These are phyloP conservation scores for Diaporthe batatas DNA, from an alignment of 2,329 filamentous ascomycete genomes.

Conservation along the genomic window DNA sequence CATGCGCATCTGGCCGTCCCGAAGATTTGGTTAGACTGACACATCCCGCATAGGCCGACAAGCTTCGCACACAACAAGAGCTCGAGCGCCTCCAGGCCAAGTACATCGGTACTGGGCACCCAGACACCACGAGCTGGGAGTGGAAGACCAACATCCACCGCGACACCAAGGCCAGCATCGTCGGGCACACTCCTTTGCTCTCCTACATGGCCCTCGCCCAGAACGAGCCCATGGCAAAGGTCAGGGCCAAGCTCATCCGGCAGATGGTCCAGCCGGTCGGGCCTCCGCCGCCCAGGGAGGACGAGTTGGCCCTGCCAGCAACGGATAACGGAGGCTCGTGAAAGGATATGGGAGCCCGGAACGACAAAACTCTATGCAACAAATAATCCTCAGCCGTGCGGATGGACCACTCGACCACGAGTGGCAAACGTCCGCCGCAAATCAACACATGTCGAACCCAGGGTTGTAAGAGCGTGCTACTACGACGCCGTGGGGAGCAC, in stretches of 20 bases:
- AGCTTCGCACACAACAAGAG: conserved; percentile 96
- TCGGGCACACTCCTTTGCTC: conserved; percentile 89
- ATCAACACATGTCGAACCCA: background rate
- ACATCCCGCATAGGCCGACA: conserved; percentile 78
- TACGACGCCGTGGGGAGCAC: background rate
- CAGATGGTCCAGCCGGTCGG: conserved; percentile 77
- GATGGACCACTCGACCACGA: background rate
- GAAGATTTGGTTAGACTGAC: background rate
- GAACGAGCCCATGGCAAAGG: conserved; percentile 85
- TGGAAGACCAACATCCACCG: conserved; percentile 97
- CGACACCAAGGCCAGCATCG: conserved; percentile 89
- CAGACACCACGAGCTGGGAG: conserved; percentile 97
- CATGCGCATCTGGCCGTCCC: background rate
- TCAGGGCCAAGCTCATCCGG: conserved; percentile 84
- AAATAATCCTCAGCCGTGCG: background rate
- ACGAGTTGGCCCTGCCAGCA: conserved; percentile 49
- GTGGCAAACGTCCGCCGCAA: background rate
- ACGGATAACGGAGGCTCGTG: conserved; percentile 44
- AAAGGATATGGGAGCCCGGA: background rate
- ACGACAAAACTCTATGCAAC: background rate
- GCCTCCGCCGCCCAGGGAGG: conserved; percentile 69
- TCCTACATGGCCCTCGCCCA: conserved; percentile 91
- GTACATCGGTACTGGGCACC: conserved; percentile 95
- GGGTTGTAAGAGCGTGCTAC: background rate
- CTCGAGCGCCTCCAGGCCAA: conserved; percentile 97